Percentiles rank a stretch among this genome's conserved stretches.
phyloP scores from a whole-genome alignment of 2,329 filamentous ascomycete species.

The Domatiomyces catenatus region DNA sequence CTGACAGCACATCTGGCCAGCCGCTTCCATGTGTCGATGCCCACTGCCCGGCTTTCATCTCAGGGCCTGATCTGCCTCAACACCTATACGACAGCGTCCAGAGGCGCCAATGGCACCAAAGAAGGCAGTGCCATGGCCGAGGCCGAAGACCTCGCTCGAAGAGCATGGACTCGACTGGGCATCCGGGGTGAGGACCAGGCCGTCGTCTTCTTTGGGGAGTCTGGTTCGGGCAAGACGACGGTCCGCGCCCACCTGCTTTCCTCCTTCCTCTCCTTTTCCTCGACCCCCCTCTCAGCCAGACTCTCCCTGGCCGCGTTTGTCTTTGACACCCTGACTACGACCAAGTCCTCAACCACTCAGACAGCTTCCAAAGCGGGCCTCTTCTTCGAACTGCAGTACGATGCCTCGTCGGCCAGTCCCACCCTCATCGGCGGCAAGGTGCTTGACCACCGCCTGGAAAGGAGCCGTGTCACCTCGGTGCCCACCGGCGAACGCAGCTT shows the following conservation, averaged over 20 bases:
- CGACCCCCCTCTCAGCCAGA: constrained; percentile 84
- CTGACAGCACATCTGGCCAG: constrained; percentile 37
- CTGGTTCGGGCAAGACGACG: constrained; percentile 89
- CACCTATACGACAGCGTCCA: constrained; percentile 79
- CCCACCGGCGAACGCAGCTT: constrained; percentile 95
- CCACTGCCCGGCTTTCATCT: constrained; percentile 76
- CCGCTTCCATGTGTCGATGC: constrained; percentile 72
- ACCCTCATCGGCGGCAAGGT: constrained; percentile 87
- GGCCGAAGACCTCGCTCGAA: constrained; percentile 77
- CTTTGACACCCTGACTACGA: constrained; percentile 91
- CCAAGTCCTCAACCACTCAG: constrained; percentile 88
- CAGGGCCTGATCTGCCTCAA: constrained; percentile 86
- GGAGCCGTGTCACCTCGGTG: constrained; percentile 78
- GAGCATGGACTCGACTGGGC: constrained; percentile 72
- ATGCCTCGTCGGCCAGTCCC: constrained; percentile 72
- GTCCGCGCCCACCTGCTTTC: constrained; percentile 77
- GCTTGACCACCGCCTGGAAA: constrained; percentile 79
- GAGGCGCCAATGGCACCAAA: constrained; percentile 77
- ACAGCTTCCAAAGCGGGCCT: constrained; percentile 91
- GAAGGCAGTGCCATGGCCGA: constrained; percentile 85
- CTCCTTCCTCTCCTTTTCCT: constrained; percentile 72
- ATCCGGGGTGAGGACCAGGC: constrained; percentile 87
- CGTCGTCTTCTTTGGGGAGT: constrained; percentile 84
- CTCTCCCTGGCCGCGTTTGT: constrained; percentile 86
- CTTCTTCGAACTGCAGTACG: constrained; percentile 93